phyloP scores from a whole-genome alignment of 2,329 filamentous ascomycete genomes.

The Fusarium sp. region DNA sequence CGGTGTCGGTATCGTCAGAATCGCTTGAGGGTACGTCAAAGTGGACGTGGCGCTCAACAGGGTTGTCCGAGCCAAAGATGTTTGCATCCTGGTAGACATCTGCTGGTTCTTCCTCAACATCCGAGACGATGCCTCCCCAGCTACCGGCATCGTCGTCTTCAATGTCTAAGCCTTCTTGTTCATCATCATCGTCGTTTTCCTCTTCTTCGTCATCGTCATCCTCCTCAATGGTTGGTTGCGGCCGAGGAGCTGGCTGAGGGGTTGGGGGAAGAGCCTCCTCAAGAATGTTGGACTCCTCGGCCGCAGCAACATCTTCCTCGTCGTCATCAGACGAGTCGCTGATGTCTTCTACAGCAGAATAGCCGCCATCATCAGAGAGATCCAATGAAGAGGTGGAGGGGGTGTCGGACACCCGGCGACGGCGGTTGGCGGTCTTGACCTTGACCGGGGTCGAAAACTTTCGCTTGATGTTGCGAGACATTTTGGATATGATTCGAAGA shows the following conservation, averaged over 20 bases:
- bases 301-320: conserved; percentile 79
- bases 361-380: conserved; percentile 77
- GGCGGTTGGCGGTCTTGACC: conserved; percentile 53
- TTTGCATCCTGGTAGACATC: conserved; percentile 56
- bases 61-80: conserved; percentile 56
- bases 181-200: conserved; percentile 54
- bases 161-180: conserved; percentile 56
- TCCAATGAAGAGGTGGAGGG: conserved; percentile 66
- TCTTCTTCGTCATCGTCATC: conserved; percentile 54
- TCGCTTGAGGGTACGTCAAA: conserved; percentile 77
- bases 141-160: conserved; percentile 57
- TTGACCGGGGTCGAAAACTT: conserved; percentile 59
- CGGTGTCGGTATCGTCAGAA: conserved; percentile 71
- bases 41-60: conserved; percentile 73
- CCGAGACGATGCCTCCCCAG: conserved; percentile 68
- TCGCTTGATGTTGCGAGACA: conserved; percentile 66
- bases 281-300: conserved; percentile 81
- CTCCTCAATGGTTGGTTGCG: conserved; percentile 50
- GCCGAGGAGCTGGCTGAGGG: conserved; percentile 62
- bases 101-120: conserved; percentile 57
- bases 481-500: conserved; percentile 43
- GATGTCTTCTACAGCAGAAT: conserved; percentile 82
- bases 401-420: conserved; percentile 62
- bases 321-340: conserved; percentile 82
- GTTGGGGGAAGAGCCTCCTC: conserved; percentile 54